These are phyloP conservation scores for Cutaneotrichosporon cutaneum DNA, from an alignment of 1,284 basidiomycete genomes.

Conservation along the genomic window DNA sequence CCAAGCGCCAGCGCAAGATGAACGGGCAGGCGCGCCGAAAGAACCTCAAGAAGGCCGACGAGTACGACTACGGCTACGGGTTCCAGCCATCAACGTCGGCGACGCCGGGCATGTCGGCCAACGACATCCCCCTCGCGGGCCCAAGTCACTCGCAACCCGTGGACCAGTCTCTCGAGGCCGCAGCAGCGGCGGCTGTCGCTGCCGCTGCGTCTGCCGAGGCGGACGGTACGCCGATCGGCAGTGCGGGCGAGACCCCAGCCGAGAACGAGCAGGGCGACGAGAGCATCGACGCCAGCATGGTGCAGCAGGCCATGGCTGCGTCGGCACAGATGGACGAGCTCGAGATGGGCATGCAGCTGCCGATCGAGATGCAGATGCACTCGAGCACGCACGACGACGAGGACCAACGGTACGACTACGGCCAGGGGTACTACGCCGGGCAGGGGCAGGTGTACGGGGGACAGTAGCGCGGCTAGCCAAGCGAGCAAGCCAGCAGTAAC, in stretches of 20 bases:
- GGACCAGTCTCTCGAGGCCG: conserved; percentile 4
- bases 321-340: conserved; percentile 48
- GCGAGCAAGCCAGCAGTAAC: neutral
- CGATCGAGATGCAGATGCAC: conserved; percentile 53
- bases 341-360: conserved; percentile 50
- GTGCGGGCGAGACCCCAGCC: conserved; percentile 2
- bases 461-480: neutral
- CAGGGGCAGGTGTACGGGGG: conserved; percentile 17
- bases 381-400: conserved; percentile 36
- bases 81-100: conserved; percentile 6
- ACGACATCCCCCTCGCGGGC: conserved; percentile 10
- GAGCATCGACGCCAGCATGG: conserved; percentile 43
- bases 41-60: conserved; percentile 26
- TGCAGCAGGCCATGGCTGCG: conserved; percentile 47
- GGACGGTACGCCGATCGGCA: conserved; percentile 1
- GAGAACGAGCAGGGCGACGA: conserved; percentile 1
- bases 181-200: conserved; percentile 6
- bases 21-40: conserved; percentile 27
- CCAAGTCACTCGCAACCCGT: conserved; percentile 6
- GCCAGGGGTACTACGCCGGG: conserved; percentile 9
- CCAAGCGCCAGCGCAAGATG: conserved; percentile 25
- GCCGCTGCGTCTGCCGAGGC: neutral
- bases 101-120: conserved; percentile 7
- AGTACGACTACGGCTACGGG: conserved; percentile 19
- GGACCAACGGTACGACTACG: conserved; percentile 15